Evolutionary conservation across 257 asterid species (phyloP), one percentile per base, ranked within the genome.

Genomic region (Lycium barbarum): DNA sequence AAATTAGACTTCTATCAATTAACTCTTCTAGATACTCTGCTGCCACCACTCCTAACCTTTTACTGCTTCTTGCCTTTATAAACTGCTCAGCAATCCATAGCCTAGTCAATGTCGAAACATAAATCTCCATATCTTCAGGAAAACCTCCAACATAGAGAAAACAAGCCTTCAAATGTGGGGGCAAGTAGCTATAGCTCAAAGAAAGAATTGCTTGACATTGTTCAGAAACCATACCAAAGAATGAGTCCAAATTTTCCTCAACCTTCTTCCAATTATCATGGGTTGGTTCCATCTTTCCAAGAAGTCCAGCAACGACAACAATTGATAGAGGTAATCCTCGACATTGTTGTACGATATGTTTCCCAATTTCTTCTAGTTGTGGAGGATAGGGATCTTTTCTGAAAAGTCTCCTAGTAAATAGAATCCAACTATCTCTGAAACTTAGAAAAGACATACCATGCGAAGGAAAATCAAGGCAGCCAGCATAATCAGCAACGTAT

Each of bases 31-130:
- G 51, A 73, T 65, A 80, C 55, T 12, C 63, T 83, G 18, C 53
- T 17, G 83, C 83, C n/a, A 81, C 55, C 9, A 22, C 61, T 26
- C 70, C 79, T 26, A 61, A 47, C 20, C 67, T 36, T 6, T 18
- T 7, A 7, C 10, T 4, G 8, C 10, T 71, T 14, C 63, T 22
- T 49, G 71, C 18, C 40, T 12, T 43, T 6, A 86, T 7, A 49
- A 86, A 86, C 2, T 80, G 84, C 26, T 83, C 88, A 12, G 36
- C 86, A 40, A 86, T 78, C 88, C 88, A 84, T 6, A 51, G 9
- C 43, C 35, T 13, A 3, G 20, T 63, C 80, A 84, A 13, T 20
- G 13, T 13, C 7, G 54, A 8, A 22, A 81, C 51, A 1, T 1
- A 0, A 51, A 84, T 79, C 38, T 5, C 11, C 22, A n/a, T 20